A percentile compares a stretch with the other conserved stretches of the same genome.
These are phyloP conservation scores for Ilex paraguariensis DNA, from an alignment of 305 asterid genomes.

Conservation along the genomic window DNA sequence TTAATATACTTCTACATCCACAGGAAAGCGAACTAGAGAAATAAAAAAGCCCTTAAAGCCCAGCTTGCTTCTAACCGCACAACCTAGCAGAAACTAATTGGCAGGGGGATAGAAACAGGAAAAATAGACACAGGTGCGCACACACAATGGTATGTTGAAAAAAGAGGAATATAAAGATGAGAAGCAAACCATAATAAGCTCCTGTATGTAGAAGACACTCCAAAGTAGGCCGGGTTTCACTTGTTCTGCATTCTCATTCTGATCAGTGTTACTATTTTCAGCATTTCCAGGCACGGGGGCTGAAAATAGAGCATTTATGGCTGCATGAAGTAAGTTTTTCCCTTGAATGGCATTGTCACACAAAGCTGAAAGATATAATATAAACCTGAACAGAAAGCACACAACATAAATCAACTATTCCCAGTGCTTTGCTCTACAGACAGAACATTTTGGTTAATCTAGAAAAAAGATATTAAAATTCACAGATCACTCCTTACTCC, in stretches of 20 bases:
- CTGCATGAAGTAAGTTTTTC: conserved; percentile 55
- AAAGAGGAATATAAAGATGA: background rate
- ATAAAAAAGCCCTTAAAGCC: too few species aligned
- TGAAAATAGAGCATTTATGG: conserved; percentile 59
- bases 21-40: background rate
- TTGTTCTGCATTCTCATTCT: conserved; percentile 22
- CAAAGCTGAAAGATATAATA: conserved; percentile 61
- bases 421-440: background rate
- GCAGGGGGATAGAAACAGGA: too few species aligned
- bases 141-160: too few species aligned
- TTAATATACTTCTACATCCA: background rate
- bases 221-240: conserved; percentile 10
- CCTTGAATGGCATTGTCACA: conserved; percentile 61
- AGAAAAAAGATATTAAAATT: too few species aligned
- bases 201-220: background rate
- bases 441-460: too few species aligned
- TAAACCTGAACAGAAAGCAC: conserved; percentile 50
- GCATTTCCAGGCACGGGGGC: conserved; percentile 31
- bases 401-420: conserved; percentile 7
- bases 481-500: too few species aligned
- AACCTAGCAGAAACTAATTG: too few species aligned
- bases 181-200: background rate
- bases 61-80: too few species aligned
- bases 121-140: too few species aligned
- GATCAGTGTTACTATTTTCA: conserved; percentile 23